These are phyloP conservation scores for Ogataea ganodermae DNA, from an alignment of 805 yeast species.

Conservation along the genomic window DNA sequence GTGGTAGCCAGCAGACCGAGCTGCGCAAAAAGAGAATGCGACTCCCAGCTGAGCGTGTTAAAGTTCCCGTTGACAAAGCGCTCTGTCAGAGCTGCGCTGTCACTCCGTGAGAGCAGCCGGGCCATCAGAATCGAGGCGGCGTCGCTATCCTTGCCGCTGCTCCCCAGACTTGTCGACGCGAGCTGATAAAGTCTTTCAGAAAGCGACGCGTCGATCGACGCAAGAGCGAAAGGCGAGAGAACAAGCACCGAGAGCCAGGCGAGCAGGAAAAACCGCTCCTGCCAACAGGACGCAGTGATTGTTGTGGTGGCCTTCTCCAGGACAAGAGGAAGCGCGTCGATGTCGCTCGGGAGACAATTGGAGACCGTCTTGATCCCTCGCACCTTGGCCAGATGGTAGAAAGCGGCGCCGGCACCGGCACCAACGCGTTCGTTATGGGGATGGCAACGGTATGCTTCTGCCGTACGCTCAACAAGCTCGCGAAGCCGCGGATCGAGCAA, in stretches of 20 bases:
- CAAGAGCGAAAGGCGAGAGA: slow-evolving; percentile 72
- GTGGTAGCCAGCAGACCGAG: slow-evolving; percentile 24
- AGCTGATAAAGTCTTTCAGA: slow-evolving; percentile 39
- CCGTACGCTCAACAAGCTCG: slow-evolving; percentile 34
- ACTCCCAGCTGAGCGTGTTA: slow-evolving; percentile 23
- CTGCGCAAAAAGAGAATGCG: slow-evolving; percentile 14
- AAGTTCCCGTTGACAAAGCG: slow-evolving; percentile 27
- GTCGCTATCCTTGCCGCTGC: slow-evolving; percentile 59
- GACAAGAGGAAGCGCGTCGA: slow-evolving; percentile 47
- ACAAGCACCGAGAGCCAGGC: slow-evolving; percentile 74
- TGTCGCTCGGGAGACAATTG: slow-evolving; percentile 62
- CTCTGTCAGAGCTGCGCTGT: slow-evolving; percentile 33
- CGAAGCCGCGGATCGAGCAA: slow-evolving; percentile 47
- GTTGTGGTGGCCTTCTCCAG: slow-evolving; percentile 25
- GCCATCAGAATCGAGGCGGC: slow-evolving; percentile 55
- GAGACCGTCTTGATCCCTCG: slow-evolving; percentile 63
- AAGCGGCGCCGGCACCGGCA: slow-evolving; percentile 33
- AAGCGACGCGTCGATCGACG: slow-evolving; percentile 36
- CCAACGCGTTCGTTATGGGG: neutral
- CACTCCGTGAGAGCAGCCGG: slow-evolving; percentile 53
- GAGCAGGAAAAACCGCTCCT: slow-evolving; percentile 49
- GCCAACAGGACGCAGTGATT: slow-evolving; percentile 46
- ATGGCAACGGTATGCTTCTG: slow-evolving; percentile 26
- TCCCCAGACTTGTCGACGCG: slow-evolving; percentile 36
- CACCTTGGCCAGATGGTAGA: slow-evolving; percentile 65